Evolutionary conservation across 2,329 filamentous ascomycete species (phyloP).

Genomic region (Aspergillus versicolor): DNA sequence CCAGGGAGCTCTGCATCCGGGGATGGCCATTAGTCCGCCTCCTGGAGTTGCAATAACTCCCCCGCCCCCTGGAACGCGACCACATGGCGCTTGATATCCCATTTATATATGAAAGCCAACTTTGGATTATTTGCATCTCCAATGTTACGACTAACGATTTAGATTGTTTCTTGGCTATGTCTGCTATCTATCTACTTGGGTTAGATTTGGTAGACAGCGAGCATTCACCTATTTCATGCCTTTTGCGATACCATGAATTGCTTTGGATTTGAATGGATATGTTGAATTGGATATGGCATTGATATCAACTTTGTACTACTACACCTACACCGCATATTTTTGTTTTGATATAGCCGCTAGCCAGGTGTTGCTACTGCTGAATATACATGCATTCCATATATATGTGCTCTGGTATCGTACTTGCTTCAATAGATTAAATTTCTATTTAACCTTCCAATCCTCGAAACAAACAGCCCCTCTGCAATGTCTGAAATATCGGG

Average conservation of each 20-base stretch:
- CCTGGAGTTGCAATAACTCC: neutral
- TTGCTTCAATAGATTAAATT: neutral
- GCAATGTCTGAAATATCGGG: too few species aligned
- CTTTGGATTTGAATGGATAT: neutral
- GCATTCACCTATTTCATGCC: neutral
- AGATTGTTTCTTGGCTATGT: neutral
- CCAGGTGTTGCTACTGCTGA: neutral
- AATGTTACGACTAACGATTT: neutral
- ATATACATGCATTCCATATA: neutral
- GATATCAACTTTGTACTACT: neutral
- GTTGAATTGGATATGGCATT: slow-evolving; percentile 9
- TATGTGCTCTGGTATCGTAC: neutral
- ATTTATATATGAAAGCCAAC: neutral
- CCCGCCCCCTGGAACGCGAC: neutral
- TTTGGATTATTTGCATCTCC: neutral
- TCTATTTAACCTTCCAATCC: too few species aligned
- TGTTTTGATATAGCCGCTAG: neutral
- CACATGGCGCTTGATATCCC: neutral
- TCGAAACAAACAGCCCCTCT: too few species aligned
- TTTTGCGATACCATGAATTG: neutral
- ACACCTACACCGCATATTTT: neutral
- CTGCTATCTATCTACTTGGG: neutral
- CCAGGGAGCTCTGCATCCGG: neutral
- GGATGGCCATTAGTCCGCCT: neutral
- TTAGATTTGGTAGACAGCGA: neutral